A percentile compares a stretch with the other conserved stretches of the same genome.
Evolutionary conservation across 352 stramenopile species (phyloP).

Genomic region (Globisporangium takayamanum): DNA sequence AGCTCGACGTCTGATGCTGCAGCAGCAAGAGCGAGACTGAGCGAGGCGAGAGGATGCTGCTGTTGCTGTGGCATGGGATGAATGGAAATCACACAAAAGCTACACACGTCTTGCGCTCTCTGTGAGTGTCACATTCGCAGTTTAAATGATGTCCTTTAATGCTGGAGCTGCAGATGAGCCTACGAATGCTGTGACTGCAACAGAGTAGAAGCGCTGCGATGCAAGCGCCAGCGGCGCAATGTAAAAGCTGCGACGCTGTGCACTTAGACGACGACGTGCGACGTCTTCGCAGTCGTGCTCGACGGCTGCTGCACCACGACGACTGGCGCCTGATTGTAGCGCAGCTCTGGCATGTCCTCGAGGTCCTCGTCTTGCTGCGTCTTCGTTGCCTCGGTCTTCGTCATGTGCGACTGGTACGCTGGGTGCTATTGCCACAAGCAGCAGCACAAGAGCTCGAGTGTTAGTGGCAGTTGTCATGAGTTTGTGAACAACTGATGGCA

Average conservation of each 20-base stretch:
- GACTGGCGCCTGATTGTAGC: conserved; percentile 65
- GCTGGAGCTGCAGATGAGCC: too few relatives aligned
- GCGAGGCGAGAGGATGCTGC: too few relatives aligned
- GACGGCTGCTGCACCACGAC: conserved; percentile 10
- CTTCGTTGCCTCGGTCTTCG: conserved; percentile 44
- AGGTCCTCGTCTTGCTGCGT: conserved; percentile 55
- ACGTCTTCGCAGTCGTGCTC: conserved; percentile 23
- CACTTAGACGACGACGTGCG: conserved; percentile 58
- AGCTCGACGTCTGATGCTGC: too few relatives aligned
- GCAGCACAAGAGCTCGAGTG: conserved; percentile 2
- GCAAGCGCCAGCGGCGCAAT: not conserved
- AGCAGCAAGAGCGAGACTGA: too few relatives aligned
- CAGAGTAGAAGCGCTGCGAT: not conserved
- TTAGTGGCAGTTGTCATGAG: conserved; percentile 7
- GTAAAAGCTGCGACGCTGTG: not conserved
- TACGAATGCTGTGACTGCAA: not conserved
- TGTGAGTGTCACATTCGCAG: too few relatives aligned
- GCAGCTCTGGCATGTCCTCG: conserved; percentile 70
- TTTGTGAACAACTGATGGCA: conserved; percentile 1
- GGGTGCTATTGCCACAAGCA: conserved; percentile 39
- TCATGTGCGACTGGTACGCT: conserved; percentile 73
- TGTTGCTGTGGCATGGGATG: too few relatives aligned
- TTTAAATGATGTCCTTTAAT: too few relatives aligned
- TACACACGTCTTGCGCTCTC: too few relatives aligned
- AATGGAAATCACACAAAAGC: too few relatives aligned